Conservation (phyloP, 2,329 filamentous ascomycete species). For the Penicillium sp. region DNA sequence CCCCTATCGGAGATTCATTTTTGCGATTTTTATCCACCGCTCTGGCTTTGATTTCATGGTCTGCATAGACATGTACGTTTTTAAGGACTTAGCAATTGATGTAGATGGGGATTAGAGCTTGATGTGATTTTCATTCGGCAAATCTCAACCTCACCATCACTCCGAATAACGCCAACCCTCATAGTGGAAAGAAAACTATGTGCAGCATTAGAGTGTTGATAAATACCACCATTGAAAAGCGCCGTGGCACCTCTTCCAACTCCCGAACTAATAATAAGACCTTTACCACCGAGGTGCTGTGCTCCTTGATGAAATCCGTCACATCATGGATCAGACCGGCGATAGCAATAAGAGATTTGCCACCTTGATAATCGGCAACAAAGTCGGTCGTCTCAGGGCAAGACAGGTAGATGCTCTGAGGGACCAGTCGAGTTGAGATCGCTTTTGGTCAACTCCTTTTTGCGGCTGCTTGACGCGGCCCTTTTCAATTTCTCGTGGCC, state of each 20-base stretch:
- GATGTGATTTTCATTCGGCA: conserved; percentile 45
- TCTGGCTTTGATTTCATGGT: neutral
- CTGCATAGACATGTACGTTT: too few relatives aligned
- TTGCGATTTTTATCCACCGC: neutral
- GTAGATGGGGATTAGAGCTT: neutral
- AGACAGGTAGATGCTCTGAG: conserved; percentile 78
- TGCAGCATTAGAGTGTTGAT: conserved; percentile 83
- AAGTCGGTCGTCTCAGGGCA: conserved; percentile 84
- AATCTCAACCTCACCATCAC: conserved; percentile 85
- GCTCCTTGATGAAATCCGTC: conserved; percentile 78
- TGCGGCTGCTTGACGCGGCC: conserved; percentile 82
- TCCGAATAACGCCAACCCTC: conserved; percentile 83
- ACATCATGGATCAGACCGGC: conserved; percentile 86
- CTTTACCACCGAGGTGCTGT: conserved; percentile 84
- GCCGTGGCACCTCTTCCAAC: conserved; percentile 85
- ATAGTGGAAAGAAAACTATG: conserved; percentile 86
- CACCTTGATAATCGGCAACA: conserved; percentile 71
- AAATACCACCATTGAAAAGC: conserved; percentile 88
- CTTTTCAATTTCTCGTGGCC: conserved; percentile 72
- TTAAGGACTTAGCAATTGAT: too few relatives aligned
- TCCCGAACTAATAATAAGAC: conserved; percentile 75
- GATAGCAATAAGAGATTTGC: conserved; percentile 71
- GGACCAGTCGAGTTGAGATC: conserved; percentile 78
- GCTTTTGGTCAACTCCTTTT: conserved; percentile 91
- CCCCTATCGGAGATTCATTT: conserved; percentile 3